These are phyloP conservation scores for Scleroderma bovista DNA, from an alignment of 768 basidiomycete species.

Conservation along the genomic window DNA sequence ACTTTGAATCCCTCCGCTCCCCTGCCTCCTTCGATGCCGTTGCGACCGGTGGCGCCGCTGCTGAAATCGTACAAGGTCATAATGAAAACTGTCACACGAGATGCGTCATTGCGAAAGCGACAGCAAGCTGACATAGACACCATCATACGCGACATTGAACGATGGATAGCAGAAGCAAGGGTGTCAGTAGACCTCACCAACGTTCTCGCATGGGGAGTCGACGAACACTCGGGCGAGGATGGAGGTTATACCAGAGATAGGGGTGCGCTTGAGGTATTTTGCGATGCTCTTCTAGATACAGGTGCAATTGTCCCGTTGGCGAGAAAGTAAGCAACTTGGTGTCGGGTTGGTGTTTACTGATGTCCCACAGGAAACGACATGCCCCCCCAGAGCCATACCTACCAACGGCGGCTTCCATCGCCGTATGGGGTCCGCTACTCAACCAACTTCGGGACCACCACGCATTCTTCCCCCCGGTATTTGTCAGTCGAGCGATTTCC, in stretches of 20 bases:
- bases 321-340: conserved; percentile 55
- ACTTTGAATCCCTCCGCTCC: conserved; percentile 52
- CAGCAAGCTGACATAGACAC: conserved; percentile 46
- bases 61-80: conserved; percentile 71
- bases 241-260: conserved; percentile 51
- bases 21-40: conserved; percentile 25
- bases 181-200: conserved; percentile 49
- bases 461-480: conserved; percentile 43
- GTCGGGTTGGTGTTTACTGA: neutral
- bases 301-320: conserved; percentile 80
- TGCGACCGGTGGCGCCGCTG: conserved; percentile 60
- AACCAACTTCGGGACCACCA: conserved; percentile 53
- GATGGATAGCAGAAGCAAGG: conserved; percentile 74
- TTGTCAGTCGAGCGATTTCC: conserved; percentile 43
- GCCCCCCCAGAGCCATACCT: conserved; percentile 36
- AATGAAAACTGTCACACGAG: conserved; percentile 56
- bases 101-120: conserved; percentile 51
- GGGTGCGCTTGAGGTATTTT: conserved; percentile 66
- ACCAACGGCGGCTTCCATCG: conserved; percentile 48
- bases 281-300: conserved; percentile 58
- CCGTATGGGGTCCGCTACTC: conserved; percentile 64
- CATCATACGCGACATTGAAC: conserved; percentile 58
- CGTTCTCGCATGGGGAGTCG: conserved; percentile 41
- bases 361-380: conserved; percentile 48
- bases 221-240: conserved; percentile 24